Base-by-base conservation (phyloP, 1,284 basidiomycete species). In the Cryptococcus wingfieldii region DNA sequence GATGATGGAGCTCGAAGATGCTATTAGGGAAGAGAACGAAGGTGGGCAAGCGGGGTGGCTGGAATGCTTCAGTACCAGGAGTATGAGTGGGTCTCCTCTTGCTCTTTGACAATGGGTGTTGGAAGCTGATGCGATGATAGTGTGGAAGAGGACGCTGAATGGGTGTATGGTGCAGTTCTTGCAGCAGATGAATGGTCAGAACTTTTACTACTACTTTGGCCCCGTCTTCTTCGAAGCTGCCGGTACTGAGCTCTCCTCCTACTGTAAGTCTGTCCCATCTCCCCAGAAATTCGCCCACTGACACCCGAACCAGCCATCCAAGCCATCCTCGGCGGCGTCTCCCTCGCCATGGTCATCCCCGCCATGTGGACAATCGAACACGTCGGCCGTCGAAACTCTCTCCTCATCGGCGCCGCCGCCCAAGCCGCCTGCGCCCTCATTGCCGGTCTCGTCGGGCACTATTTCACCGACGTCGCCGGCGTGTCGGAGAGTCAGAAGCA, bases 141-240 rank as follows among this genome's bases (percentile, higher is more conserved):
- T 64, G 63, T 62, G 58, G 60, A 62, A 57, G 53, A 38, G 63
- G 34, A 64, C 63, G 9, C 38, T 64, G 48, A 62, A 62, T 38
- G 63, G 63, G 12, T 88, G 88, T 83, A 87, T 89, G 84, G 74
- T 90, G 38, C 86, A 88, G 69, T 88, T 89, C 67, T 84, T 89
- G 51, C 87, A 89, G 64, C 88, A 90, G 64, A 76, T 90, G 37
- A 87, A 71, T 53, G 76, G 71, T 25, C 73, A 76, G 50, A 56
- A 53, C 45, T 56, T 56, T n/a, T 56, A 56, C 46, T 53, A 56
- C 38, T 50, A 50, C 37, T 31, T 48, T 31, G 88, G 87, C 10
- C 87, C 89, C 55, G 87, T 86, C 0, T 90, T 91, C 80, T 90
- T 90, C 80, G 78, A 87, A 70, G 84, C 81, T 57, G 86, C 88